Conservation (phyloP, 106 monocot species). For the Phalaenopsis equestris region DNA sequence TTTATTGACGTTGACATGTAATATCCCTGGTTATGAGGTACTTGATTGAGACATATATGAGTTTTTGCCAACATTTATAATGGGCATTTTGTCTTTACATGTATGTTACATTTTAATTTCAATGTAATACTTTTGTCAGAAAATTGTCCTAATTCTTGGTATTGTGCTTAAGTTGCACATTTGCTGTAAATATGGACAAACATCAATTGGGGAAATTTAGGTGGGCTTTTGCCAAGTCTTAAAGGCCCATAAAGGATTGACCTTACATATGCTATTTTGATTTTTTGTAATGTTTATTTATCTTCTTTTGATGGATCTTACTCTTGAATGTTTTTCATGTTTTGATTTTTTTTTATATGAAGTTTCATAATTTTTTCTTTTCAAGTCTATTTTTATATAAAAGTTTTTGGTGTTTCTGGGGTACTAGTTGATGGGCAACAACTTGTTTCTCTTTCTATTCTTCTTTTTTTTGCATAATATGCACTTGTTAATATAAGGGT, state of each 20-base stretch:
- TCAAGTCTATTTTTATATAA: background rate
- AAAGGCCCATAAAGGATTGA: background rate
- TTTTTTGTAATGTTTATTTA: background rate
- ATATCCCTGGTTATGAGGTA: background rate
- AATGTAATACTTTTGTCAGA: background rate
- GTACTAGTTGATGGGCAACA: background rate
- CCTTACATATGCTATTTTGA: background rate
- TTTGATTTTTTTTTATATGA: no score
- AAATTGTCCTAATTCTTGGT: constrained; percentile 1
- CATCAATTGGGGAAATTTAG: constrained; percentile 1
- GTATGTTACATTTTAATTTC: background rate
- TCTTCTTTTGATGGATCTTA: background rate
- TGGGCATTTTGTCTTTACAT: background rate
- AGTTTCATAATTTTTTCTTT: no score
- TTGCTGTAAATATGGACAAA: constrained; percentile 2
- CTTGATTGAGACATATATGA: background rate
- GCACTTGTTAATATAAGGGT: background rate
- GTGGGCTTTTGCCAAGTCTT: background rate
- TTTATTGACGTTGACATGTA: background rate
- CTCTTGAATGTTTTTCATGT: background rate
- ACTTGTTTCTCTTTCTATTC: background rate
- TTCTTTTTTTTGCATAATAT: background rate
- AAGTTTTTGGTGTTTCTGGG: background rate
- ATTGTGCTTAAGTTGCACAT: constrained; percentile 1
- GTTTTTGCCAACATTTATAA: background rate